A percentile compares a stretch with the other conserved stretches of the same genome.
phyloP scores from a whole-genome alignment of 1,284 basidiomycete species.

The Polyporus tsugae region DNA sequence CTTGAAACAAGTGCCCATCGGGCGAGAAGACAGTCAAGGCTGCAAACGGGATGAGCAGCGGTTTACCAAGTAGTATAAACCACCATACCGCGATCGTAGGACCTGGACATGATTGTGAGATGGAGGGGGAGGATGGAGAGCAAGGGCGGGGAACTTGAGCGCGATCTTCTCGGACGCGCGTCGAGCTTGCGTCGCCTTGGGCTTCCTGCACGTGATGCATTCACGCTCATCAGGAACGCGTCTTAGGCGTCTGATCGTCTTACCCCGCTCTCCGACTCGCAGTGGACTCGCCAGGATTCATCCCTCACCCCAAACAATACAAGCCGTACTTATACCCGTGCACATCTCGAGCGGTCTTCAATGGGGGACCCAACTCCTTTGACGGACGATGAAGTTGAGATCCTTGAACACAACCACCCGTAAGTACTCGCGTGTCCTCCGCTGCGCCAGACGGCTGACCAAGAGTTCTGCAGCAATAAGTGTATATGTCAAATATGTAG shows the following conservation, averaged over 20 bases:
- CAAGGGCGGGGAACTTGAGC: slow-evolving; percentile 19
- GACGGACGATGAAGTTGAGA: slow-evolving; percentile 32
- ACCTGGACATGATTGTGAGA: slow-evolving; percentile 66
- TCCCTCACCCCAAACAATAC: neutral
- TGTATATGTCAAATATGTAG: slow-evolving; percentile 59
- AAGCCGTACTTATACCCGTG: neutral
- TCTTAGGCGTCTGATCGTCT: slow-evolving; percentile 14
- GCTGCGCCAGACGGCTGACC: neutral
- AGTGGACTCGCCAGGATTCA: neutral
- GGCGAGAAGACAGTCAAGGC: slow-evolving; percentile 95
- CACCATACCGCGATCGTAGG: slow-evolving; percentile 78
- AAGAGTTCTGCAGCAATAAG: slow-evolving; percentile 26
- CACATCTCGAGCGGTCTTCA: neutral
- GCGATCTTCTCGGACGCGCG: slow-evolving; percentile 57
- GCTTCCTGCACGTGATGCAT: slow-evolving; percentile 26
- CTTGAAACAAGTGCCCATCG: slow-evolving; percentile 94
- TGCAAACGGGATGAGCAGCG: slow-evolving; percentile 39
- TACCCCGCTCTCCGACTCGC: neutral
- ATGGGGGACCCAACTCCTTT: neutral
- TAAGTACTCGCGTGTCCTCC: slow-evolving; percentile 10
- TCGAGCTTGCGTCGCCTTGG: slow-evolving; percentile 47
- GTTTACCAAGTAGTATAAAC: neutral
- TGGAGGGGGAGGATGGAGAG: neutral
- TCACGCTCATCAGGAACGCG: slow-evolving; percentile 27
- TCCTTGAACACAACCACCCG: slow-evolving; percentile 31